Evolutionary conservation across 2,329 filamentous ascomycete species (phyloP), one percentile per base, ranked within the genome.

Genomic region (Diaporthe ampelina): DNA sequence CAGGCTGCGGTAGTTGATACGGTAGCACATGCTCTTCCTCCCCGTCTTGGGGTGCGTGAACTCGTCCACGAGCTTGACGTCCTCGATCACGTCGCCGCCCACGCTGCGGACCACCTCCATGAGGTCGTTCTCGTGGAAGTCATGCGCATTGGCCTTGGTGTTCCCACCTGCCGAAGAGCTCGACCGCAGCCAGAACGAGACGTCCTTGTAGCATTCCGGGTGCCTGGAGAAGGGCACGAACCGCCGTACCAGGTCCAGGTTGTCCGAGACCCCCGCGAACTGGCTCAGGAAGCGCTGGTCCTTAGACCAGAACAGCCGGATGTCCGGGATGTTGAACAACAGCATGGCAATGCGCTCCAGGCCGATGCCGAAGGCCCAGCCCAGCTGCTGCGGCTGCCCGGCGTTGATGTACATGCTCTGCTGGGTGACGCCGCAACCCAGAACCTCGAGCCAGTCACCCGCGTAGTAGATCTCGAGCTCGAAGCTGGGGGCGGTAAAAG

Each of bases 301-400:
- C 72, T 88, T 87, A 43, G 94, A 97, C 97, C 97, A 99, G 86
- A 99, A 98, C 6, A 98, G 91, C 17, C 97, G 93, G 78, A 99
- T 99, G 81, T 99, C 97, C 0, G 95, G 95, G 74, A 99, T 97
- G 74, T 94, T 93, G 86, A 98, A 99, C 32, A 99, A 90, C 48
- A 99, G 90, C 97, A 99, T 99, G 75, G 97, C 96, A 76, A 99
- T 96, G 76, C 97, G 91, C 83, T 99, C 97, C 37, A 99, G 89
- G 3, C 97, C 97, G 24, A 98, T 88, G 48, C 97, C 97, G 84
- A 98, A 99, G 0, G 97, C 97, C 97, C 97, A 99, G 7, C 95
- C 96, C 3, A 97, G 84, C 80, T 94, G 91, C 72, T 90, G 86
- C 4, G 94, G 91, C 59, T 95, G 91, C 67, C 91, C 93, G 0